Conservation (phyloP, 495 filamentous ascomycete species). For the Cudoniella acicularis region DNA sequence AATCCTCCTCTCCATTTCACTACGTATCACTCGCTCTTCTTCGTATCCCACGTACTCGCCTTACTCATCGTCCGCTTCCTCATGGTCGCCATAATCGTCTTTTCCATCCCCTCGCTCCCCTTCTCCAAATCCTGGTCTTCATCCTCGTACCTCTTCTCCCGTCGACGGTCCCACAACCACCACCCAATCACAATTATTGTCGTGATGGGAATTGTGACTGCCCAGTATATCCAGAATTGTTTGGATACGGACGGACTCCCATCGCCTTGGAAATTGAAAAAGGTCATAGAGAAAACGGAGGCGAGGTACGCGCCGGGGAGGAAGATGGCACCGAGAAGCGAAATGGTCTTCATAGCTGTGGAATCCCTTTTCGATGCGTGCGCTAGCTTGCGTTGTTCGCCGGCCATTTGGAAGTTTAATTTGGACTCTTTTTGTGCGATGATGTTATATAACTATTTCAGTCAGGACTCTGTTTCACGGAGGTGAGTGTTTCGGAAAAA, state of each 20-base stretch:
- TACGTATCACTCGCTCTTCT: constrained; percentile 16
- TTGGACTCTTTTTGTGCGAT: constrained; percentile 56
- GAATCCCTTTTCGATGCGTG: constrained; percentile 54
- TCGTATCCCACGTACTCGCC: constrained; percentile 37
- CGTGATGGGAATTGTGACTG: constrained; percentile 47
- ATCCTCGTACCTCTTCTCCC: constrained; percentile 38
- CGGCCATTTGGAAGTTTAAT: constrained; percentile 53
- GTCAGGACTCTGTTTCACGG: not conserved
- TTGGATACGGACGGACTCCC: constrained; percentile 30
- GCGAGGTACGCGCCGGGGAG: constrained; percentile 51
- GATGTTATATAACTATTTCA: constrained; percentile 47
- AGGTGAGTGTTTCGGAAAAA: not conserved
- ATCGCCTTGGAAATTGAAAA: constrained; percentile 44
- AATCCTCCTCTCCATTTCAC: not conserved
- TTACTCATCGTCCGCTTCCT: constrained; percentile 47
- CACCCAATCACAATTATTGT: constrained; percentile 40
- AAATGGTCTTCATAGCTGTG: constrained; percentile 53
- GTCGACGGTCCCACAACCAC: constrained; percentile 41
- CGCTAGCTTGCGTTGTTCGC: constrained; percentile 50
- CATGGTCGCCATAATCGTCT: constrained; percentile 45
- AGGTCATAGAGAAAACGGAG: constrained; percentile 53
- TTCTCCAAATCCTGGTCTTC: constrained; percentile 37
- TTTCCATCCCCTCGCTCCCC: constrained; percentile 29
- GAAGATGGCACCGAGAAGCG: constrained; percentile 53
- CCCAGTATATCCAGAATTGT: constrained; percentile 53